Base-by-base conservation (phyloP, 768 basidiomycete species). In the Xerocomellus intermedius region DNA sequence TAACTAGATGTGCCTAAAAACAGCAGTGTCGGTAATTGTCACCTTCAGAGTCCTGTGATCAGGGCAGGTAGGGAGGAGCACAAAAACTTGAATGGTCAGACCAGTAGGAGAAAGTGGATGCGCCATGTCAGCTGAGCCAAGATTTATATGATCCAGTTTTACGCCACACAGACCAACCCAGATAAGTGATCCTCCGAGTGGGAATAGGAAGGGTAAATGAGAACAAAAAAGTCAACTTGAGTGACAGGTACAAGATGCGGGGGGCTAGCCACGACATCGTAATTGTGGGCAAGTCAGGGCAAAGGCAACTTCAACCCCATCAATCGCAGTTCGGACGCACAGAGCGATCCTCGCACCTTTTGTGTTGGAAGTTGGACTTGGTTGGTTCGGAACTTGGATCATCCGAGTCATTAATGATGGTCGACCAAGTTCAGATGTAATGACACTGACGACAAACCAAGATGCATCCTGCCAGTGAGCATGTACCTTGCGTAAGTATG, bases 81-180 rank as follows among this genome's bases (percentile, higher is more conserved):
- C 26, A 6, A 26, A 26, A 26, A 26, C 21, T 14, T 8, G 36
- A 3, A 32, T 21, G 4, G 32, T n/a, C 38, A 2, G 9, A 38
- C 36, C 37, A n/a, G 33, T n/a, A 10, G 14, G 22, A 16, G 17
- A n/a, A 16, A 33, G 30, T 8, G 5, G 49, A 38, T 28, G 16
- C 37, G 12, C 17, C 43, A 42, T 36, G 42, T 21, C 13, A 30
- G 9, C n/a, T 21, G 22, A 4, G 2, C 16, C 13, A 42, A 36
- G n/a, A 10, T 44, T 55, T 60, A 55, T 55, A 30, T 21, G 21
- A 42, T 8, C 37, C 17, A 24, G 8, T 39, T 60, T 35, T 12
- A 39, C 41, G 43, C 13, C 24, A 37, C 12, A 1, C 13, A 36
- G 21, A 26, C 37, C 17, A 16, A 21, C n/a, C 8, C 17, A 22